phyloP scores from a whole-genome alignment of 2,329 filamentous ascomycete species.

The Aureobasidium sp. region DNA sequence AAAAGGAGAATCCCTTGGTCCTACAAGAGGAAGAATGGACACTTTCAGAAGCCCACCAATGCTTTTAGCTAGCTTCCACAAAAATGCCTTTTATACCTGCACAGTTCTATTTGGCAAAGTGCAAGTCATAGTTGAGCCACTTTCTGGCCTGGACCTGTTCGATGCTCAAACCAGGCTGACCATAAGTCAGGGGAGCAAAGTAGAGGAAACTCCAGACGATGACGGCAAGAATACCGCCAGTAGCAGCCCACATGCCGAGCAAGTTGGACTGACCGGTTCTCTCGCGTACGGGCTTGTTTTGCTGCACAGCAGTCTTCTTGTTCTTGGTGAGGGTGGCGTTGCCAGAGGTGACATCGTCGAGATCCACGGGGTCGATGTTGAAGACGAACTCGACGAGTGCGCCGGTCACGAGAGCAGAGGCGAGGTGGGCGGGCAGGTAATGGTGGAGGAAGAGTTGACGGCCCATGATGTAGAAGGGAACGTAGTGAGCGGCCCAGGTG shows the following conservation, averaged over 20 bases:
- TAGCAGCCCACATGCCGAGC: conserved; percentile 69
- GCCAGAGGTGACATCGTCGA: conserved; percentile 42
- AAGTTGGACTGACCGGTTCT: conserved; percentile 73
- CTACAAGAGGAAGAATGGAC: background rate
- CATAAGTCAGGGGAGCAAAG: conserved; percentile 93
- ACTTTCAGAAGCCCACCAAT: background rate
- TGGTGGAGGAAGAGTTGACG: conserved; percentile 97
- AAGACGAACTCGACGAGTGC: conserved; percentile 94
- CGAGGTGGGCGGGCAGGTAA: conserved; percentile 90
- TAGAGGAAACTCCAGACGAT: conserved; percentile 77
- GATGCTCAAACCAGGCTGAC: conserved; percentile 77
- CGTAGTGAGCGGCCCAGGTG: conserved; percentile 93
- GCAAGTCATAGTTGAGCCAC: conserved; percentile 94
- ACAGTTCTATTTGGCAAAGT: conserved; percentile 80
- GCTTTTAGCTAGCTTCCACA: background rate
- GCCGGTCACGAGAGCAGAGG: conserved; percentile 81
- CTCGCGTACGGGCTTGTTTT: conserved; percentile 70
- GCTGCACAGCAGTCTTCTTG: conserved; percentile 34
- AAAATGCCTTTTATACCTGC: background rate
- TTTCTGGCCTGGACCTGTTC: conserved; percentile 74
- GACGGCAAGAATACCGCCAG: conserved; percentile 57
- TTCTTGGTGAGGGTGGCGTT: conserved; percentile 30
- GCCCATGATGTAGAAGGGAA: conserved; percentile 97
- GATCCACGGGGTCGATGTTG: conserved; percentile 67
- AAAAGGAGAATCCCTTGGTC: background rate